Percentiles rank a stretch among this genome's conserved stretches.
Evolutionary conservation across 176 grass and related monocot species (phyloP).

Genomic region (Bothriochloa decipiens): DNA sequence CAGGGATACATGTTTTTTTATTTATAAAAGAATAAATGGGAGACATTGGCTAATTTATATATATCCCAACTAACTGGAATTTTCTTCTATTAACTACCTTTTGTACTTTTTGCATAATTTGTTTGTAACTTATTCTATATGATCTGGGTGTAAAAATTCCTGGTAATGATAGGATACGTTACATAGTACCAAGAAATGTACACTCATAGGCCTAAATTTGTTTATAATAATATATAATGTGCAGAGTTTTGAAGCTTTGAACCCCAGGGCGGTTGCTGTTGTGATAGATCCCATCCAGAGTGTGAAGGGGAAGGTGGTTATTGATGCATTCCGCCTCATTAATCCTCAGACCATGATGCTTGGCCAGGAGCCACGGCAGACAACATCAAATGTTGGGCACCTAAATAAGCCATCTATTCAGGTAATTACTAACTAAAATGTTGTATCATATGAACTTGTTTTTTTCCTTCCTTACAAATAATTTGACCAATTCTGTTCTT

Average conservation of each 20-base stretch:
- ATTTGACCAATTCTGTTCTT: not conserved
- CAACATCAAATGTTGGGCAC: conserved; percentile 97
- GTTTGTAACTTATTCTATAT: not conserved
- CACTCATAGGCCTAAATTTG: conserved; percentile 1
- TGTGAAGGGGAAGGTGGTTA: conserved; percentile 98
- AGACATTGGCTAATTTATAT: not conserved
- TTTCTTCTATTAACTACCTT: not conserved
- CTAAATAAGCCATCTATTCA: conserved; percentile 99
- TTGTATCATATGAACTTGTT: not conserved
- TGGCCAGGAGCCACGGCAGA: conserved; percentile 95
- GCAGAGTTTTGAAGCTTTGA: conserved; percentile 98
- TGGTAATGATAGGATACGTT: not conserved
- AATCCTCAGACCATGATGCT: conserved; percentile 99
- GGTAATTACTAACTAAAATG: conserved; percentile 43
- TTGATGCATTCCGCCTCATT: conserved; percentile 97
- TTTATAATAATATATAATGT: conserved; percentile 33
- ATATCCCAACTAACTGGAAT: not conserved
- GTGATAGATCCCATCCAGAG: conserved; percentile 98
- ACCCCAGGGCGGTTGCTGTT: conserved; percentile 95
- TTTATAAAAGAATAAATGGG: too few species aligned
- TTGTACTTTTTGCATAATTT: not conserved
- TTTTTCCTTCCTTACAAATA: not conserved
- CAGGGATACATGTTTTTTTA: not conserved
- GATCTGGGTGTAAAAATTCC: not conserved
- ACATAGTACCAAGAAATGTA: not conserved